Evolutionary conservation across 768 basidiomycete species (phyloP).

Genomic region (Kwoniella europaea): DNA sequence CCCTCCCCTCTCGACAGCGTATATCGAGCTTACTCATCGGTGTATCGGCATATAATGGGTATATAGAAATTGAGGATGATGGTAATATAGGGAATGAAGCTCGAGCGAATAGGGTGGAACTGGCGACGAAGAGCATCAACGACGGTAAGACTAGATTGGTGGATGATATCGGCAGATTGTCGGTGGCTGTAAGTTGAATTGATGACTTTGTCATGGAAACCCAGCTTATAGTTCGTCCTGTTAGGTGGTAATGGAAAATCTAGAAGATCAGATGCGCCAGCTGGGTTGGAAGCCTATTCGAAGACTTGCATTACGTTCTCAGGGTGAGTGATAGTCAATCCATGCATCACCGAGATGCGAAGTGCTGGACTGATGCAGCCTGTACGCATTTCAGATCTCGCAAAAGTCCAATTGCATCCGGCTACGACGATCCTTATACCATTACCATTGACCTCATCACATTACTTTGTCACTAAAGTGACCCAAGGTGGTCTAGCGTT

Average conservation of each 20-base stretch:
- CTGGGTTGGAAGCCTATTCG: constrained; percentile 79
- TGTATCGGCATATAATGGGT: constrained; percentile 79
- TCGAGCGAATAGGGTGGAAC: constrained; percentile 69
- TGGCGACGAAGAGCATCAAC: constrained; percentile 69
- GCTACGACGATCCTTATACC: constrained; percentile 42
- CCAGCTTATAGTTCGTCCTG: too few relatives aligned
- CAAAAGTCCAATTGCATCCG: constrained; percentile 68
- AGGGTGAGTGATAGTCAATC: constrained; percentile 70
- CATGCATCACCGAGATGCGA: too few relatives aligned
- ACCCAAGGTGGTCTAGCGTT: constrained; percentile 78
- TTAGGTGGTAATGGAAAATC: constrained; percentile 83
- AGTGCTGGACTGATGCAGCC: not conserved
- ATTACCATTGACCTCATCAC: constrained; percentile 55
- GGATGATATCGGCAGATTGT: constrained; percentile 66
- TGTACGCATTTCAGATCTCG: constrained; percentile 63
- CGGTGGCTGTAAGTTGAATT: too few relatives aligned
- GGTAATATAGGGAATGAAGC: constrained; percentile 69
- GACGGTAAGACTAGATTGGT: constrained; percentile 69
- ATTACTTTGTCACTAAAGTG: constrained; percentile 84
- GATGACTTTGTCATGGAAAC: too few relatives aligned
- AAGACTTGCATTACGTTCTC: constrained; percentile 68
- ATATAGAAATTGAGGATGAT: constrained; percentile 76
- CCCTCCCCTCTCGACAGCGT: constrained; percentile 39
- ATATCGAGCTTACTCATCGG: constrained; percentile 64
- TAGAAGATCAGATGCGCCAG: constrained; percentile 80